Base-by-base conservation (phyloP, 2,329 filamentous ascomycete species). In the Colletotrichum limetticola region DNA sequence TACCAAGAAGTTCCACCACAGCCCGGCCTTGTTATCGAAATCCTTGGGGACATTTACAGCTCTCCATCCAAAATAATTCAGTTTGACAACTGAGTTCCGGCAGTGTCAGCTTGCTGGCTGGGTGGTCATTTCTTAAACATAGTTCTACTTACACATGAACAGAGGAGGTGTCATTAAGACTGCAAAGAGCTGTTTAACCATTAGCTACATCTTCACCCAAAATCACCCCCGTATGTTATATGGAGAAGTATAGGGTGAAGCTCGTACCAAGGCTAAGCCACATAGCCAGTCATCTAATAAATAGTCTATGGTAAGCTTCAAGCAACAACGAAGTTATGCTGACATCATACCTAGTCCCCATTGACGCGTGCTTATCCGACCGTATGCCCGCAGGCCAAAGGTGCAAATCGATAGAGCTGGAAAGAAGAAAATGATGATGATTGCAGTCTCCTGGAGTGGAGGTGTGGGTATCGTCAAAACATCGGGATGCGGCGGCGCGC, bases 361-460 rank as follows among this genome's bases (percentile, higher is more conserved):
- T 5, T 75, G 75, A n/a, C 78, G 78, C 63, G 77, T 76, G 16
- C 76, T 79, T 11, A 79, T 32, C 5, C 80, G 75, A 19, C 59
- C 22, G 8, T 62, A 49, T 16, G 76, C 61, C 14, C 80, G 71
- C 60, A 82, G 64, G 1, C 61, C 58, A 8, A 80, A 76, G 1
- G 78, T 52, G 2, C 80, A 42, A 52, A 79, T 66, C 8, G 80
- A 79, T n/a, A 83, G 35, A 6, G 68, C 66, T 0, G 81, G 80
- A 19, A 82, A 80, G 49, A 81, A 66, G 71, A 83, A 81, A 32
- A 81, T 74, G 46, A 82, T 74, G 28, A 78, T 77, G 2, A 82
- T 65, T 1, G 77, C 81, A 12, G 73, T 74, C 16, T 74, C 64
- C 57, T 83, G 81, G 7, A 80, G 77, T n/a, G 78, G 74, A 6